Conservation (phyloP, 2,329 filamentous ascomycete species). For the Aplosporella prunicola region DNA sequence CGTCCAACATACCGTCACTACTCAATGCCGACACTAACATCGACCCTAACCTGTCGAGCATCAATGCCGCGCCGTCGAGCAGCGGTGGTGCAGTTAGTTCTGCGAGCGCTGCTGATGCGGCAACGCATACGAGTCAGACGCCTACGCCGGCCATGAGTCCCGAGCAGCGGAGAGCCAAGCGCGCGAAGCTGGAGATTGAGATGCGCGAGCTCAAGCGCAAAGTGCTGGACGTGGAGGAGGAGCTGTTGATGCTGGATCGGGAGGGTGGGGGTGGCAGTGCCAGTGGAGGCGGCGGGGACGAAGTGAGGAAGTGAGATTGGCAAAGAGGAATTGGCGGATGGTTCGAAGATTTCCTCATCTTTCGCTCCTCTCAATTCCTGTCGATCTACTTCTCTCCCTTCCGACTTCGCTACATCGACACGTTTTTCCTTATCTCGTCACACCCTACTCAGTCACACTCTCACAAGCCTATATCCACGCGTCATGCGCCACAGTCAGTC, state of each 20-base stretch:
- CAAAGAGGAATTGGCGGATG: too few species aligned
- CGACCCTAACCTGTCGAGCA: slow-evolving; percentile 1
- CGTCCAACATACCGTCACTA: slow-evolving; percentile 6
- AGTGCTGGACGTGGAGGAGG: slow-evolving; percentile 7
- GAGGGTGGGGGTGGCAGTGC: too few species aligned
- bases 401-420: too few species aligned
- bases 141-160: slow-evolving; percentile 7
- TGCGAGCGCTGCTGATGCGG: not conserved
- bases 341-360: too few species aligned
- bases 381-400: too few species aligned
- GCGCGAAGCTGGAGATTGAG: slow-evolving; percentile 6
- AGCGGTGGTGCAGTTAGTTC: too few species aligned
- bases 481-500: too few species aligned
- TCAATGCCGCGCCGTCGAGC: not conserved
- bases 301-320: not conserved
- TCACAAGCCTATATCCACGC: too few species aligned
- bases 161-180: slow-evolving; percentile 8
- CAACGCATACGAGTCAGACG: not conserved
- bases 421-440: too few species aligned
- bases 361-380: too few species aligned
- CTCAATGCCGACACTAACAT: slow-evolving; percentile 7
- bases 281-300: not conserved
- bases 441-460: too few species aligned
- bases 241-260: slow-evolving; percentile 5
- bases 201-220: slow-evolving; percentile 7